Conservation (phyloP, 352 stramenopile genomes). For the Phytophthora sansomeana region DNA sequence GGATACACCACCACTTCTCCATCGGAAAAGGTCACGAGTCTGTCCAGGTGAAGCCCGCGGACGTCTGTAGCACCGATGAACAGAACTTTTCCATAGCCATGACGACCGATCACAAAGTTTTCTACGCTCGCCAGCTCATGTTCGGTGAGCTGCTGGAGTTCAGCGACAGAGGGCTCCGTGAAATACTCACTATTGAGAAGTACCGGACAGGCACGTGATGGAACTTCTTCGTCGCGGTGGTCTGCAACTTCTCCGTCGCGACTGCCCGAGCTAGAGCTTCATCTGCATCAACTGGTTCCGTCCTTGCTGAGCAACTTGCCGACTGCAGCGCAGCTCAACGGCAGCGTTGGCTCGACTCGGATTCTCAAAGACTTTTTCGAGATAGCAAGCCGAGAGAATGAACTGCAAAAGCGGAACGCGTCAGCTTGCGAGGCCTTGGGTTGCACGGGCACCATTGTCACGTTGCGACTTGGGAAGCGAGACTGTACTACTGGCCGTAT, state of each 20-base stretch:
- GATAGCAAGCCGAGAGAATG: slow-evolving; percentile 28
- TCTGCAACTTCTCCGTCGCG: neutral
- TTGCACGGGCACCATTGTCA: neutral
- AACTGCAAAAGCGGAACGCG: slow-evolving; percentile 28
- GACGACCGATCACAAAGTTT: slow-evolving; percentile 50
- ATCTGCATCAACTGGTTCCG: neutral
- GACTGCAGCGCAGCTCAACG: neutral
- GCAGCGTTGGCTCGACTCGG: slow-evolving; percentile 8
- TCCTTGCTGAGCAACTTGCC: neutral
- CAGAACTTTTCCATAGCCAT: slow-evolving; percentile 44
- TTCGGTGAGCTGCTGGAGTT: slow-evolving; percentile 49
- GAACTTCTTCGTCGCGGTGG: neutral
- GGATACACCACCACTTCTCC: slow-evolving; percentile 58
- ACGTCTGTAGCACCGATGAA: slow-evolving; percentile 56
- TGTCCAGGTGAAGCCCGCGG: slow-evolving; percentile 53
- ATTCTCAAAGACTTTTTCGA: slow-evolving; percentile 19
- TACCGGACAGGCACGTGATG: slow-evolving; percentile 23
- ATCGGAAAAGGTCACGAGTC: slow-evolving; percentile 46
- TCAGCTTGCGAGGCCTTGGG: slow-evolving; percentile 9
- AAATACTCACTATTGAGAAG: slow-evolving; percentile 52
- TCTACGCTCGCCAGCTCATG: slow-evolving; percentile 48
- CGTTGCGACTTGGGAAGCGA: slow-evolving; percentile 13
- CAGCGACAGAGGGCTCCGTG: slow-evolving; percentile 40
- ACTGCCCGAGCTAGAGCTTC: neutral
- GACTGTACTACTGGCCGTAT: slow-evolving; percentile 7